These are phyloP conservation scores for Starmerella bombi DNA, from an alignment of 805 yeast species.

Conservation along the genomic window DNA sequence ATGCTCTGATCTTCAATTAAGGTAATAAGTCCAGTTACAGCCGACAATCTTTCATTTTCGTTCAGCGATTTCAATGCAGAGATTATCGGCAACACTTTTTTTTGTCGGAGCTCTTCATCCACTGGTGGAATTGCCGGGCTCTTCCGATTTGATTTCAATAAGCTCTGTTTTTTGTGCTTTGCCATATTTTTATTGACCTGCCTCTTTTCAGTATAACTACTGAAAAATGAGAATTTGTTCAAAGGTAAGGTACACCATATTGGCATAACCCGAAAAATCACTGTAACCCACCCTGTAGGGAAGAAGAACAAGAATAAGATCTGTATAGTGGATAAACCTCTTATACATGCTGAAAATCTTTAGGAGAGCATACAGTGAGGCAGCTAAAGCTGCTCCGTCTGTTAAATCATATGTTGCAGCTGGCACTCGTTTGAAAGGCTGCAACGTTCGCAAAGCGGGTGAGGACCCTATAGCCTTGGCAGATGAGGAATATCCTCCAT, in stretches of 20 bases:
- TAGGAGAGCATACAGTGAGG: slow-evolving; percentile 15
- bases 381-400: slow-evolving; percentile 16
- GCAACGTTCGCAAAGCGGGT: slow-evolving; percentile 67
- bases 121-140: slow-evolving; percentile 24
- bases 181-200: slow-evolving; percentile 10
- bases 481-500: slow-evolving; percentile 81
- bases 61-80: slow-evolving; percentile 47
- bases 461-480: slow-evolving; percentile 78
- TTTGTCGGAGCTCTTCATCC: slow-evolving; percentile 38
- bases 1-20: slow-evolving; percentile 55
- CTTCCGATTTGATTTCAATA: slow-evolving; percentile 1
- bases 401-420: slow-evolving; percentile 34
- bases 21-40: slow-evolving; percentile 57
- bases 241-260: no score
- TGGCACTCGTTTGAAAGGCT: slow-evolving; percentile 49
- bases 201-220: no score
- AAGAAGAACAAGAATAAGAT: background rate
- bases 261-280: background rate
- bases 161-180: slow-evolving; percentile 8
- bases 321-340: background rate
- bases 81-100: slow-evolving; percentile 55
- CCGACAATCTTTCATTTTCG: slow-evolving; percentile 65
- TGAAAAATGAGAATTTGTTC: no score
- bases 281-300: background rate
- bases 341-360: background rate